These are phyloP conservation scores for Cercophora samala DNA, from an alignment of 495 filamentous ascomycete species.

Conservation along the genomic window DNA sequence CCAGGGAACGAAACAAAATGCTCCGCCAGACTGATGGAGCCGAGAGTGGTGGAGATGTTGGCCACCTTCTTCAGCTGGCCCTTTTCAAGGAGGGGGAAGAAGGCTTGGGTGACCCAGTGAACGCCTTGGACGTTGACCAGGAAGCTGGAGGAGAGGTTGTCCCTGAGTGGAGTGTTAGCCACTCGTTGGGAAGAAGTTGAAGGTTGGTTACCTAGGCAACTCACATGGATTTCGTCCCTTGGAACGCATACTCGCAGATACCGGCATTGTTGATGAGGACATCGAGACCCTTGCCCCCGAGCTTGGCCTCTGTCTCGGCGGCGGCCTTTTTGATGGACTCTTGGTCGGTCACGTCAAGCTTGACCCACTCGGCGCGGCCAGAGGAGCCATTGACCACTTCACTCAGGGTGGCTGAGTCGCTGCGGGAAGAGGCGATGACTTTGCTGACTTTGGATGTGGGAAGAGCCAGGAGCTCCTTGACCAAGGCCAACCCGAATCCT, in stretches of 20 bases:
- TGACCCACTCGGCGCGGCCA: constrained; percentile 31
- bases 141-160: constrained; percentile 41
- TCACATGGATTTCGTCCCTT: constrained; percentile 25
- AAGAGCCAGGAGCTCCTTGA: constrained; percentile 30
- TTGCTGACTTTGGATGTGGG: constrained; percentile 29
- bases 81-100: constrained; percentile 47
- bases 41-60: constrained; percentile 50
- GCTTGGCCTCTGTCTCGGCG: constrained; percentile 26
- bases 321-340: constrained; percentile 33
- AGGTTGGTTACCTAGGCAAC: background rate
- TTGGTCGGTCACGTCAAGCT: constrained; percentile 32
- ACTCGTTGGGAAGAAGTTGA: background rate
- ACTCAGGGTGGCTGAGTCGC: constrained; percentile 28
- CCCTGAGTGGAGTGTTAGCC: constrained; percentile 23
- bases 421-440: background rate
- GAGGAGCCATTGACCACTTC: constrained; percentile 25
- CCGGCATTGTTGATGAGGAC: constrained; percentile 29
- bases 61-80: constrained; percentile 45
- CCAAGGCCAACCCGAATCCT: constrained; percentile 42
- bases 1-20: constrained; percentile 21
- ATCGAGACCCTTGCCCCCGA: constrained; percentile 37
- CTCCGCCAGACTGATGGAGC: constrained; percentile 38
- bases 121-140: constrained; percentile 45
- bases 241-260: constrained; percentile 22
- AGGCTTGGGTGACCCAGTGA: constrained; percentile 43